Evolutionary conservation across 2,329 filamentous ascomycete species (phyloP).

Genomic region (Ceratocystis lukuohia): DNA sequence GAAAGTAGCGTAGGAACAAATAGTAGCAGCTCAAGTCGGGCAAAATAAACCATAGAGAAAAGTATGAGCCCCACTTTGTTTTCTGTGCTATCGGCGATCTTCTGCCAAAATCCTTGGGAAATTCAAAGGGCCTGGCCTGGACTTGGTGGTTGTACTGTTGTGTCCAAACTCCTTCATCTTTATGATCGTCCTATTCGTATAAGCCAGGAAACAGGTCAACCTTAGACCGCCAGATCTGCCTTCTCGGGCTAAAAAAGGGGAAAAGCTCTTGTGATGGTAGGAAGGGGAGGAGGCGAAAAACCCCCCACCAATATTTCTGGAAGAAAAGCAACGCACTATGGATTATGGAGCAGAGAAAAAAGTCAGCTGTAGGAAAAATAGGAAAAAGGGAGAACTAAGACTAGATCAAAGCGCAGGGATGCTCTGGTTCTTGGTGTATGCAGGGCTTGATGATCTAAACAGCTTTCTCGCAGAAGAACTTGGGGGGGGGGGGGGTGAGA

Average conservation of each 20-base stretch:
- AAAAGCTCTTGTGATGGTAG: not conserved
- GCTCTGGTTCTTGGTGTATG: not conserved
- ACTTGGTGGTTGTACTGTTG: too few species aligned
- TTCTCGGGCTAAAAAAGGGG: not conserved
- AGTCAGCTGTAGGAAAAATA: not conserved
- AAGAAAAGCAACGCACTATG: not conserved
- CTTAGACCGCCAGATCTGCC: not conserved
- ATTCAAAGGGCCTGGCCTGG: not conserved
- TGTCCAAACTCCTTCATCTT: not conserved
- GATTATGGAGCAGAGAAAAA: not conserved
- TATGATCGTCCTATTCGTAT: not conserved
- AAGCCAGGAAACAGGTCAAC: not conserved
- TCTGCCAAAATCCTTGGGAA: conserved; percentile 1
- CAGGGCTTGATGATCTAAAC: not conserved
- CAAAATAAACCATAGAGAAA: not conserved
- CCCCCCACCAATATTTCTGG: not conserved
- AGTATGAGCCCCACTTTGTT: not conserved
- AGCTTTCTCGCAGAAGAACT: not conserved
- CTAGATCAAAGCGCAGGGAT: not conserved
- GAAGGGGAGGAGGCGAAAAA: not conserved
- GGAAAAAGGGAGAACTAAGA: not conserved
- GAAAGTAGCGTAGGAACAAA: not conserved
- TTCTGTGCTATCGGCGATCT: not conserved
- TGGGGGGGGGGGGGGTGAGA: not conserved
- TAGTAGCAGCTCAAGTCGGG: not conserved